Evolutionary conservation across 202 grass and related monocot species (phyloP).

Genomic region (Eragrostis tef): DNA sequence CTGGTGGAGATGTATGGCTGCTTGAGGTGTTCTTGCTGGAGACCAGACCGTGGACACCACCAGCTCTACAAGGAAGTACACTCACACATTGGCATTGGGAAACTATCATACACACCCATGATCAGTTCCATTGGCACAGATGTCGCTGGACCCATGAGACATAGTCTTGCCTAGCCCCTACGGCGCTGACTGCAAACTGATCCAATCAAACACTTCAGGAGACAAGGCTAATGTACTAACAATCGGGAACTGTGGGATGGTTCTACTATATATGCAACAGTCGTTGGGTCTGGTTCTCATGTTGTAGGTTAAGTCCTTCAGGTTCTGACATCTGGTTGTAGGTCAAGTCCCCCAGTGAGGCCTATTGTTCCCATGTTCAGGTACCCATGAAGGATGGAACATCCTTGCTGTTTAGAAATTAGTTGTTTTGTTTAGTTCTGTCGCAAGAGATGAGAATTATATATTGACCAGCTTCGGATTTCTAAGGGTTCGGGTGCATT

Average conservation of each 20-base stretch:
- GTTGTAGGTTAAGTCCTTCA: background rate
- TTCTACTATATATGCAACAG: background rate
- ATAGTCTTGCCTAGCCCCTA: background rate
- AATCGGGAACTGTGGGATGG: background rate
- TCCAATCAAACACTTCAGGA: background rate
- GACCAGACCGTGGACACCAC: background rate
- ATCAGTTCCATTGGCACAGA: conserved; percentile 28
- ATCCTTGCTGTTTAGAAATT: background rate
- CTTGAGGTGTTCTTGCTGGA: conserved; percentile 22
- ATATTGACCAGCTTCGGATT: background rate
- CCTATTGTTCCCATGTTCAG: background rate
- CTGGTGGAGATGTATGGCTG: conserved; percentile 10
- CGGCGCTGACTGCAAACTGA: background rate
- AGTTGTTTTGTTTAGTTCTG: background rate
- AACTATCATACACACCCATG: background rate
- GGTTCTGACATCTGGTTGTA: conserved; percentile 10
- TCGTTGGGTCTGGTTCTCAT: background rate
- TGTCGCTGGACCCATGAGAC: conserved; percentile 4
- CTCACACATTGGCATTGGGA: no score
- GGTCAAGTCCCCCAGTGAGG: background rate
- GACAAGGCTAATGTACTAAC: background rate
- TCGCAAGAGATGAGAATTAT: background rate
- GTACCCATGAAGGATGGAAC: background rate
- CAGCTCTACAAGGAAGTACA: background rate
- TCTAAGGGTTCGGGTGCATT: no score